Evolutionary conservation across 768 basidiomycete species (phyloP).

Genomic region (Boletus subparvulus): DNA sequence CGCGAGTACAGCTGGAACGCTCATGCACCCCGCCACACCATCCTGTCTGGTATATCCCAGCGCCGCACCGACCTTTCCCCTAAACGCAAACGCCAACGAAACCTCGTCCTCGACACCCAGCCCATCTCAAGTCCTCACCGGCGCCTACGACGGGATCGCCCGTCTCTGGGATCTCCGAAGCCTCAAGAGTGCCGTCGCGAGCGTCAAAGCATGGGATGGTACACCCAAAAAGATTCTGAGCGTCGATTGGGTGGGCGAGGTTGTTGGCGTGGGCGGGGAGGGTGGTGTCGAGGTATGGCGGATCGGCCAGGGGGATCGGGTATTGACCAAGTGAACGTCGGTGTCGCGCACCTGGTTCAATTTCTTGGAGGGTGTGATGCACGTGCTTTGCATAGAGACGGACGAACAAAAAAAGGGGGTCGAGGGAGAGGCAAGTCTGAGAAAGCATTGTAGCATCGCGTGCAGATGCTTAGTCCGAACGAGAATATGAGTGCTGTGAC

Average conservation of each 20-base stretch:
- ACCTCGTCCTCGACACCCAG: no score
- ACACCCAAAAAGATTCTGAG: slow-evolving; percentile 52
- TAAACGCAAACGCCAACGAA: background rate
- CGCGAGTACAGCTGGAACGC: slow-evolving; percentile 39
- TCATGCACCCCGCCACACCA: slow-evolving; percentile 65
- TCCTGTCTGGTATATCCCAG: slow-evolving; percentile 50
- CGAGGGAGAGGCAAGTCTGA: no score
- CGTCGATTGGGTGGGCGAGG: slow-evolving; percentile 53
- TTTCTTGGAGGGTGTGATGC: background rate
- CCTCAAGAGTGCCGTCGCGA: slow-evolving; percentile 59
- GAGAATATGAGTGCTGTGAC: no score
- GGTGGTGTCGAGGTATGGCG: slow-evolving; percentile 67
- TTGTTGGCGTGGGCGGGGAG: slow-evolving; percentile 62
- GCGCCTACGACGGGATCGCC: slow-evolving; percentile 75
- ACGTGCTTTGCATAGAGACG: no score
- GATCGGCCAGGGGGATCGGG: slow-evolving; percentile 35
- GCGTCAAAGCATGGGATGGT: slow-evolving; percentile 60
- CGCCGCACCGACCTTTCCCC: background rate
- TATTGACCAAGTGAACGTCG: slow-evolving; percentile 4
- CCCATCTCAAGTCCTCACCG: slow-evolving; percentile 60
- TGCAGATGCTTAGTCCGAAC: background rate
- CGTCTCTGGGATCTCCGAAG: slow-evolving; percentile 80
- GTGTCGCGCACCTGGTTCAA: background rate
- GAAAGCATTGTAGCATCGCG: background rate
- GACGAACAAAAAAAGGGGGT: background rate